A percentile compares a stretch with the other conserved stretches of the same genome.
Conservation (phyloP, 2,329 filamentous ascomycete genomes). For the Cordyceps cateniannulata region DNA sequence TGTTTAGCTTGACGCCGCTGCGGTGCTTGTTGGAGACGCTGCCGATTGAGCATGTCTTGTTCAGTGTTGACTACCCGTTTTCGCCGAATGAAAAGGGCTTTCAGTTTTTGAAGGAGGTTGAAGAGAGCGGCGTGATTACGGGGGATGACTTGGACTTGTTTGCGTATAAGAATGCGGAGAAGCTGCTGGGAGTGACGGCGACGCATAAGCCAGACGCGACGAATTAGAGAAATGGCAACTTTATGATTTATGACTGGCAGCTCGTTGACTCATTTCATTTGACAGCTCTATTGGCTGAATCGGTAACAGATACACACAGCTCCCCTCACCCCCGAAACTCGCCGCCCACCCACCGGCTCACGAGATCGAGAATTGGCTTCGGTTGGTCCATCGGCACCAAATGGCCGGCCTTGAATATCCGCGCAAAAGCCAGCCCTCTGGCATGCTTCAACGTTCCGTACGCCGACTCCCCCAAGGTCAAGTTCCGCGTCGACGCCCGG, state of each 20-base stretch:
- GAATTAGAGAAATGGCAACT: neutral
- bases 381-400: slow-evolving; percentile 98
- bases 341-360: slow-evolving; percentile 88
- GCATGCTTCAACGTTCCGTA: slow-evolving; percentile 78
- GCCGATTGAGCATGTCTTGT: slow-evolving; percentile 44
- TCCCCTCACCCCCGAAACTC: slow-evolving; percentile 53
- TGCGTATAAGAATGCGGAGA: slow-evolving; percentile 44
- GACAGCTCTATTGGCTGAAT: neutral
- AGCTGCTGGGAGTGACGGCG: slow-evolving; percentile 31
- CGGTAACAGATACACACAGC: too few relatives aligned
- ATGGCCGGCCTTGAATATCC: slow-evolving; percentile 82
- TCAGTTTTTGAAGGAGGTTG: slow-evolving; percentile 41
- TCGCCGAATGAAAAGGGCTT: slow-evolving; percentile 41
- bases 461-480: slow-evolving; percentile 39
- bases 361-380: slow-evolving; percentile 78
- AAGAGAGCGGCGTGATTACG: slow-evolving; percentile 41
- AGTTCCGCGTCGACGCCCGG: slow-evolving; percentile 60
- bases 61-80: slow-evolving; percentile 54
- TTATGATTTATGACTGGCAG: neutral
- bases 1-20: slow-evolving; percentile 43
- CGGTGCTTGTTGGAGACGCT: slow-evolving; percentile 37
- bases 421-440: slow-evolving; percentile 92
- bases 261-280: neutral
- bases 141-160: slow-evolving; percentile 42
- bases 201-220: neutral